Base-by-base conservation (phyloP, 495 filamentous ascomycete genomes). In the Penicillium soppii region DNA sequence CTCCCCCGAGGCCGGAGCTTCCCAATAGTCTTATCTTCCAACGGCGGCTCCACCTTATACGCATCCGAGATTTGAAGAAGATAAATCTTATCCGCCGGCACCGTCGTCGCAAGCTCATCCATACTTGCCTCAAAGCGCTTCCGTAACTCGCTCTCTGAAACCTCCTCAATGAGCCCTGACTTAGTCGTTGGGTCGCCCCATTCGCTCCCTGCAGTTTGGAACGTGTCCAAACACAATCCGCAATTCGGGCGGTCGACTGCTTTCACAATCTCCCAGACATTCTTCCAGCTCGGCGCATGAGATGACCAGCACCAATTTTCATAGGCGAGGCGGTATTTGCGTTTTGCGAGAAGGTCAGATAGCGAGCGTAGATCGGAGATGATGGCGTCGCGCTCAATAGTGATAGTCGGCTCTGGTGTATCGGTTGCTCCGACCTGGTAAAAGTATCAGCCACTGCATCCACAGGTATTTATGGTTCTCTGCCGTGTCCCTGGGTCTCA, bases 241-340 rank as follows among this genome's bases (percentile, higher is more conserved):
- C 90, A 68, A 57, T 92, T 92, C 0, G 72, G 72, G 3, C 82
- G 63, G 57, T 87, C 69, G 3, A 84, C 83, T 9, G 67, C 73
- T 38, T 77, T 53, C 5, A 88, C 81, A 20, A 92, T 85, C 1
- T 81, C 71, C 82, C 84, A 90, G 10, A 84, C 83, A 21, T 81
- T 74, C 46, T 73, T 76, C 88, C 88, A 92, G 6, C 65, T 75
- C 5, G 83, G 83, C 0, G 87, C 87, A 23, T 82, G 79, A 0
- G 86, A 85, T 1, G 85, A 83, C 90, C 89, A 92, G 68, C 87
- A 90, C 87, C 89, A 91, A 54, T 91, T 91, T 64, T 92, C 88
- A 52, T 91, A 92, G 1, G 87, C 88, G 9, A 92, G 65, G 7
- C 82, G 72, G 54, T 81, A 79, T 0, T 74, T 71, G 20, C 78